A percentile compares a stretch with the other conserved stretches of the same genome.
Evolutionary conservation across 129 eudicot species (phyloP).

Genomic region (Sambucus nigra): DNA sequence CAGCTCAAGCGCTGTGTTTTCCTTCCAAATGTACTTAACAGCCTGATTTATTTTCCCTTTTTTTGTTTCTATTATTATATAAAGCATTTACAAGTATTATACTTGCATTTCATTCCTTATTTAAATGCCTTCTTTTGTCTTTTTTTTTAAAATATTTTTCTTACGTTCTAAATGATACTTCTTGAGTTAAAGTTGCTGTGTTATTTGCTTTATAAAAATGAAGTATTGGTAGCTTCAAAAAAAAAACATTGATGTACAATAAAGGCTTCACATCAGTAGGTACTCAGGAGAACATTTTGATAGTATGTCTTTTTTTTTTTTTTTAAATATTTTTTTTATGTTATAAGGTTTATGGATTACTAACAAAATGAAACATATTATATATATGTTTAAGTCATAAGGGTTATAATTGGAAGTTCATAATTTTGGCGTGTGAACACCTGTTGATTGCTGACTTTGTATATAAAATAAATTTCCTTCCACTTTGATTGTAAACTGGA

Average conservation of each 20-base stretch:
- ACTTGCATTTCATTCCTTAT: neutral
- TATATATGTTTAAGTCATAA: too few species aligned
- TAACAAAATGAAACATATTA: too few species aligned
- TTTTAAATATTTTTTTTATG: too few species aligned
- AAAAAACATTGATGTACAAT: neutral
- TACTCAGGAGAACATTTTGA: too few species aligned
- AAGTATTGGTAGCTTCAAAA: neutral
- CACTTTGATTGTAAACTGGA: neutral
- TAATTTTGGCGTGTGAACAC: too few species aligned
- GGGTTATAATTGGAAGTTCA: too few species aligned
- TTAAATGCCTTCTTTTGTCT: neutral
- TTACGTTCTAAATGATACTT: too few species aligned
- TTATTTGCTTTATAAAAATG: neutral
- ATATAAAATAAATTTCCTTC: too few species aligned
- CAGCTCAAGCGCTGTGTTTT: conserved; percentile 99
- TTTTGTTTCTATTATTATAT: neutral
- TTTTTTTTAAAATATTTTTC: too few species aligned
- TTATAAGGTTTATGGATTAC: too few species aligned
- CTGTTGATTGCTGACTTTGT: neutral
- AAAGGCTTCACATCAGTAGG: too few species aligned
- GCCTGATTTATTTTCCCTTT: neutral
- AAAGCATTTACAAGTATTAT: neutral
- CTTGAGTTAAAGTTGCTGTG: neutral
- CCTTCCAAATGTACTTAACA: conserved; percentile 64
- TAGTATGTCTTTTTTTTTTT: too few species aligned